These are phyloP conservation scores for Globisporangium lucens DNA, from an alignment of 352 stramenopile genomes.

Conservation along the genomic window DNA sequence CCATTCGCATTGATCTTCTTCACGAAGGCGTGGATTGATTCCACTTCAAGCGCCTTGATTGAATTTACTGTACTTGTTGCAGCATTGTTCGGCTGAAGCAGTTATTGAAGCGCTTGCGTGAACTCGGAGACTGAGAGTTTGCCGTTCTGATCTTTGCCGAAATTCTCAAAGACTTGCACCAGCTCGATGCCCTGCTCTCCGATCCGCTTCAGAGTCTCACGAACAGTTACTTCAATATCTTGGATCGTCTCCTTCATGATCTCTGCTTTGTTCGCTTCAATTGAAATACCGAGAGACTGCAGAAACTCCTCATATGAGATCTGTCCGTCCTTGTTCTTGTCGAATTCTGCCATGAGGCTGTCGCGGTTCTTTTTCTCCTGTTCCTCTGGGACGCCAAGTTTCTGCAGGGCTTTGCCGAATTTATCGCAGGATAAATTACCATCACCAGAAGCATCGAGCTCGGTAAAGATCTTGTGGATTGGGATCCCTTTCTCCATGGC, in stretches of 20 bases:
- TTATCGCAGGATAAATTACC: constrained; percentile 55
- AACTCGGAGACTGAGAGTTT: constrained; percentile 57
- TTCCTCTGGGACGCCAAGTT: constrained; percentile 39
- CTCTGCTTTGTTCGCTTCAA: constrained; percentile 46
- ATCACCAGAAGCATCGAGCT: constrained; percentile 60
- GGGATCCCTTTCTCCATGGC: constrained; percentile 54
- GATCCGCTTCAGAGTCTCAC: constrained; percentile 48
- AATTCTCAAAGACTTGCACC: constrained; percentile 63
- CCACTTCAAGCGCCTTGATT: constrained; percentile 38
- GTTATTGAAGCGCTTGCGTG: constrained; percentile 42
- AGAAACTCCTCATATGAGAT: constrained; percentile 86
- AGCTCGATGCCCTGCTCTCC: constrained; percentile 47
- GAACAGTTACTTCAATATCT: constrained; percentile 40
- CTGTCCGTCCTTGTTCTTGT: constrained; percentile 51
- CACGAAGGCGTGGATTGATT: constrained; percentile 40
- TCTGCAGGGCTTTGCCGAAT: constrained; percentile 44
- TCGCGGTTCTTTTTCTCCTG: constrained; percentile 19
- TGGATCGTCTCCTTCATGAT: constrained; percentile 36
- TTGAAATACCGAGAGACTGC: constrained; percentile 39
- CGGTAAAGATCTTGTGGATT: constrained; percentile 61
- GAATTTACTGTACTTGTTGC: constrained; percentile 5
- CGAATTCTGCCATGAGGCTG: constrained; percentile 45
- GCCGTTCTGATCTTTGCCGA: constrained; percentile 60
- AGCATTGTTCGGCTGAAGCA: constrained; percentile 26
- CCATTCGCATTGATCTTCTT: constrained; percentile 59